Percentiles rank a stretch among this genome's conserved stretches.
phyloP scores from a whole-genome alignment of 2,329 filamentous ascomycete genomes.

The Penicillium olsonii region DNA sequence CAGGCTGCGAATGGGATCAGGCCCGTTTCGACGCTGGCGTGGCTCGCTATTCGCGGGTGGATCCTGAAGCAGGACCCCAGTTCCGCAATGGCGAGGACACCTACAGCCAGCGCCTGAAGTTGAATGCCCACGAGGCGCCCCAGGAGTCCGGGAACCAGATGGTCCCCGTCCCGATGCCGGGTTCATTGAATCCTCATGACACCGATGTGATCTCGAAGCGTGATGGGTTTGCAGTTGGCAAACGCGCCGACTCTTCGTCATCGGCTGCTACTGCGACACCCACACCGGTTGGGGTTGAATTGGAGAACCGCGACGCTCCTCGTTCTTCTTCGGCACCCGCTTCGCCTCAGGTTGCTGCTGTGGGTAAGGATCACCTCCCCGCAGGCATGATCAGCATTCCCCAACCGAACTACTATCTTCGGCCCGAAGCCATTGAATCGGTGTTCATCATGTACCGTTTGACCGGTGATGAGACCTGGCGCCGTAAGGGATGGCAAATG shows the following conservation, averaged over 20 bases:
- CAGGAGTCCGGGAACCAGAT: conserved; percentile 4
- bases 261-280: conserved; percentile 5
- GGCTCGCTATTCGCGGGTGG: conserved; percentile 50
- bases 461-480: conserved; percentile 66
- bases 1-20: conserved; percentile 57
- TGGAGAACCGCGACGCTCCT: conserved; percentile 19
- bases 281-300: neutral
- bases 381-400: conserved; percentile 44
- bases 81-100: conserved; percentile 26
- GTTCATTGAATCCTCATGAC: conserved; percentile 25
- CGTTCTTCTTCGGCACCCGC: conserved; percentile 15
- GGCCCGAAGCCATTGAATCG: conserved; percentile 77
- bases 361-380: conserved; percentile 47
- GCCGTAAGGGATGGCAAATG: conserved; percentile 73
- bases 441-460: conserved; percentile 77
- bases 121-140: conserved; percentile 12
- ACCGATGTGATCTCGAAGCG: conserved; percentile 19
- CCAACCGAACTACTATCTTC: conserved; percentile 43
- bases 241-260: neutral
- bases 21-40: conserved; percentile 18
- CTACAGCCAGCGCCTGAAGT: conserved; percentile 25
- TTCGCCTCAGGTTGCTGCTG: conserved; percentile 37
- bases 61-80: conserved; percentile 35
- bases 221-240: conserved; percentile 9
- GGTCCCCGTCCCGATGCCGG: conserved; percentile 26